These are phyloP conservation scores for Lunularia cruciata DNA, from an alignment of 225 moss, liverwort and hornwort genomes.

Conservation along the genomic window DNA sequence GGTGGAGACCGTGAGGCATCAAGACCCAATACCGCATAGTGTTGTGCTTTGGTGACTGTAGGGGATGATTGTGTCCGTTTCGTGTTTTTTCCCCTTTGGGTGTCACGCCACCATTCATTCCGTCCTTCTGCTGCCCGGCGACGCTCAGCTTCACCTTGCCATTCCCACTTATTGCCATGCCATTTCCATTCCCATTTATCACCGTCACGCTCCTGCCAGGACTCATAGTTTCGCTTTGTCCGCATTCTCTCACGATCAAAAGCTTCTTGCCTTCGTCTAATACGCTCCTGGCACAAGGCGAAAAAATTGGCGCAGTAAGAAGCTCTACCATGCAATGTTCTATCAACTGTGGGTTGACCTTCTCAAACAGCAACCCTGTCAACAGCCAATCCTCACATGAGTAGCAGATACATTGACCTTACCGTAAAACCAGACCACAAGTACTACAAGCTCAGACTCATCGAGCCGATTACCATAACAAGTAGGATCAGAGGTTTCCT, in stretches of 20 bases:
- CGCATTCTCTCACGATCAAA: constrained; percentile 69
- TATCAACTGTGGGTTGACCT: too few species aligned
- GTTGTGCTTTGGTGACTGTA: constrained; percentile 51
- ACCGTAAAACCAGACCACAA: too few species aligned
- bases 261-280: constrained; percentile 78
- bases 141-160: constrained; percentile 48
- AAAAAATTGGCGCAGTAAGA: too few species aligned
- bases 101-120: constrained; percentile 52
- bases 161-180: constrained; percentile 51
- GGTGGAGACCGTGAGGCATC: constrained; percentile 61
- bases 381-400: too few species aligned
- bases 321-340: too few species aligned
- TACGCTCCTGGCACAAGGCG: constrained; percentile 54
- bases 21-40: constrained; percentile 67
- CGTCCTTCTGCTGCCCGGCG: constrained; percentile 38
- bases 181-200: constrained; percentile 95
- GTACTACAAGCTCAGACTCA: too few species aligned
- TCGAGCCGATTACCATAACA: too few species aligned
- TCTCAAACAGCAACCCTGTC: too few species aligned
- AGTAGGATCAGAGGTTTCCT: not conserved
- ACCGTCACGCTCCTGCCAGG: constrained; percentile 88
- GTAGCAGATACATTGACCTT: too few species aligned
- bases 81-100: constrained; percentile 36
- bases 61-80: constrained; percentile 44
- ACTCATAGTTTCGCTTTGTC: constrained; percentile 57